A percentile compares a stretch with the other conserved stretches of the same genome.
These are phyloP conservation scores for Pichia ethanolica DNA, from an alignment of 805 yeast species.

Conservation along the genomic window DNA sequence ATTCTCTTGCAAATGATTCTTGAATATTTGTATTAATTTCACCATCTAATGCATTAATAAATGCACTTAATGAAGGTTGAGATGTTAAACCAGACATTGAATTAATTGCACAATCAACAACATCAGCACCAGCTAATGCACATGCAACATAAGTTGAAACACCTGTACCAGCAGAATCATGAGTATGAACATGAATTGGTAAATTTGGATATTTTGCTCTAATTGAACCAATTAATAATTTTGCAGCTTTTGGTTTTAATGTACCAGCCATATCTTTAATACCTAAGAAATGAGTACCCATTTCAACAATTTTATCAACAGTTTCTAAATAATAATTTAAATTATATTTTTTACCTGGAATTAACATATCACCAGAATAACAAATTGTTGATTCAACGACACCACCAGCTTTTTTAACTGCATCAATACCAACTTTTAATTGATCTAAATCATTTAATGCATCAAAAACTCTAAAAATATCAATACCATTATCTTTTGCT, in stretches of 20 bases:
- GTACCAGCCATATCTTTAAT: constrained; percentile 99
- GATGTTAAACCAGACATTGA: constrained; percentile 98
- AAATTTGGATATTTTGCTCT: constrained; percentile 84
- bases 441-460: constrained; percentile 96
- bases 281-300: constrained; percentile 97
- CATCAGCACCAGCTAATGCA: constrained; percentile 96
- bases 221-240: constrained; percentile 65
- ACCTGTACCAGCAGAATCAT: constrained; percentile 99
- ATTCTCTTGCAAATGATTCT: constrained; percentile 61
- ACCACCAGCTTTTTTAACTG: constrained; percentile 97
- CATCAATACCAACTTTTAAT: constrained; percentile 94
- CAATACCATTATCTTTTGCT: constrained; percentile 95
- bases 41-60: constrained; percentile 88
- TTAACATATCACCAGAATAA: constrained; percentile 98
- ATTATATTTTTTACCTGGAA: constrained; percentile 93
- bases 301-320: constrained; percentile 73
- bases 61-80: constrained; percentile 92
- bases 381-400: constrained; percentile 98
- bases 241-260: constrained; percentile 91
- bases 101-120: constrained; percentile 94
- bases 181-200: constrained; percentile 98
- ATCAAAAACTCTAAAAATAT: constrained; percentile 95
- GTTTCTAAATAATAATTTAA: constrained; percentile 79
- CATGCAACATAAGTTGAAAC: constrained; percentile 94
- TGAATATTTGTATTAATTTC: constrained; percentile 68